Evolutionary conservation across 345 rosid species (phyloP), one percentile per base, ranked within the genome.

Genomic region (Cardiospermum halicacabum): DNA sequence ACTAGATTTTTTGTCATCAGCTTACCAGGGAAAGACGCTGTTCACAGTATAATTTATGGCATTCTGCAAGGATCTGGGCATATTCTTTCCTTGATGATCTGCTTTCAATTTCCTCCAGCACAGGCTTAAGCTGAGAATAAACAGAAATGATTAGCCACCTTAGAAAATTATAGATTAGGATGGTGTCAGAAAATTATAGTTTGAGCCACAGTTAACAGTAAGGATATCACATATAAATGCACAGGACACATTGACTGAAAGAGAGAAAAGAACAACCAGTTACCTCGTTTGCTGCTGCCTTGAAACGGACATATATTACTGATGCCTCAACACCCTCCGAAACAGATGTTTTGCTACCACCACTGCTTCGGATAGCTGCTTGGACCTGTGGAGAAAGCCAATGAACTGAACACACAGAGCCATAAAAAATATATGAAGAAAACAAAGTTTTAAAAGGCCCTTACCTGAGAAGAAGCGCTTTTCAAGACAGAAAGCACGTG

Each of bases 311-410:
- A 73, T 90, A 94, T 62, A 94, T 88, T 47, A 87, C 84, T 56
- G 99, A 94, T 66, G 96, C 94, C 78, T 94, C 99, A 25, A 91
- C 91, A 71, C 97, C 97, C 80, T 94, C 99, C 31, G 99, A 86
- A 62, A 94, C 72, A 71, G 89, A 78, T 32, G 84, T 28, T 73
- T 81, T 87, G 80, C 75, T 82, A 62, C 87, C 84, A 68, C 77
- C 89, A 74, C 82, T 72, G 60, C 85, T 81, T 58, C 88, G 79
- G 57, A 91, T 80, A 43, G 99, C 93, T 65, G 89, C 84, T 69
- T 84, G 97, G 63, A 88, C 97, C 97, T 94, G 77, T 57, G 60
- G 66, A 62, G 69, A 53, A 62, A 39, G 68, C 71, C 37, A 60
- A 54, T 57, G 64, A 73, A 18, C 24, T 69, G 26, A 71, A 53